Evolutionary conservation across 1,284 basidiomycete species (phyloP), one percentile per base, ranked within the genome.

Genomic region (Fomitopsis schrenkii): DNA sequence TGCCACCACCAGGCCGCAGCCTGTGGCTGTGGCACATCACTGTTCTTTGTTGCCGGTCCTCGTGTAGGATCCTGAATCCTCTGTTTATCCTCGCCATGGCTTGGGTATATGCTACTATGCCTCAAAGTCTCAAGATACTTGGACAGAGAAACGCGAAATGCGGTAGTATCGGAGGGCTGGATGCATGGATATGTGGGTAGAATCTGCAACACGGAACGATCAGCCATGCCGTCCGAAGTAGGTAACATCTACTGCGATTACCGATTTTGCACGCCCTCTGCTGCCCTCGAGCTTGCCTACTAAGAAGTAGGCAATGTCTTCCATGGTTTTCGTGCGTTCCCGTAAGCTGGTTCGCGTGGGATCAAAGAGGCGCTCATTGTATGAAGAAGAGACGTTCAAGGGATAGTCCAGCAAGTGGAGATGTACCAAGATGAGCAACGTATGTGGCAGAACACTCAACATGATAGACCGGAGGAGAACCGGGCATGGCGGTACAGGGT

Each of bases 291-390:
- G 69, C 61, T 73, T 76, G 22, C 72, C 70, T 1, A 84, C 77
- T 9, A 85, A 71, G 66, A 83, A 84, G 67, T 80, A 79, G 26
- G 71, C 70, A 28, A 83, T 70, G 61, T 84, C 82, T 65, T 85
- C 82, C 77, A 84, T 80, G 5, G 74, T 73, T 64, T 77, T 82
- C 9, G 71, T 77, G 15, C 83, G 77, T 62, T 84, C 82, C 36
- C 80, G 76, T 58, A 84, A 70, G 17, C 82, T 79, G 54, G 78
- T 78, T 35, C 66, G 66, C 40, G 69, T 72, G 15, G 77, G 62
- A 63, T 81, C 72, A 68, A 84, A 83, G 12, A 84, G 63, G 59
- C 79, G 70, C 59, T 79, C 76, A 64, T 82, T 77, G 64, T 83
- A 83, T 65, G 79, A 78, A 14, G 77, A 64, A 14, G 74, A 74